Conservation (phyloP, 768 basidiomycete genomes). For the Suillus spraguei region DNA sequence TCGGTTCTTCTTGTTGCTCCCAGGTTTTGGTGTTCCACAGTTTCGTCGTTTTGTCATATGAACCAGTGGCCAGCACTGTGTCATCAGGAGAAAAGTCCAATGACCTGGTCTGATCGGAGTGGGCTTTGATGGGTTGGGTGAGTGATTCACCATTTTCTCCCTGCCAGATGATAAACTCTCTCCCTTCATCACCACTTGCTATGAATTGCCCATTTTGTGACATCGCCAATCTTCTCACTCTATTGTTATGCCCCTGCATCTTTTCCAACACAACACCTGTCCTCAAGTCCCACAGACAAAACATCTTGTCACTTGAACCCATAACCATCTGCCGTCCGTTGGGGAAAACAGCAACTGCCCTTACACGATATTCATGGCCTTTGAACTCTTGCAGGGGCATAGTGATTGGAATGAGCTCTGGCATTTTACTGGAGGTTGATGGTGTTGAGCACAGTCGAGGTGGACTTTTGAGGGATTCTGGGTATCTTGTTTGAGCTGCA, state of each 20-base stretch:
- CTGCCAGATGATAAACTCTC: background rate
- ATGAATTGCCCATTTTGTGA: background rate
- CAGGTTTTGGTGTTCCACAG: background rate
- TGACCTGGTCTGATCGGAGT: no score
- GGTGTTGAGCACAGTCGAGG: background rate
- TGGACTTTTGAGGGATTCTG: background rate
- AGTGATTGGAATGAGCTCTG: background rate
- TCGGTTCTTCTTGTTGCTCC: background rate
- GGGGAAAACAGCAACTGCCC: background rate
- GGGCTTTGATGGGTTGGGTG: background rate
- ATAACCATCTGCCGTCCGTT: background rate
- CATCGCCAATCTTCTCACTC: background rate
- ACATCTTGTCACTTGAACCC: background rate
- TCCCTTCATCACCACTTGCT: background rate
- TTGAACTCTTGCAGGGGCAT: background rate
- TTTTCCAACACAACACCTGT: background rate
- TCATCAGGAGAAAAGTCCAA: background rate
- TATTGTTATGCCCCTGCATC: background rate
- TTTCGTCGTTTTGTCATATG: rapidly evolving
- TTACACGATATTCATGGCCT: background rate
- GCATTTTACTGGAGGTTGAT: background rate
- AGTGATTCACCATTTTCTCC: background rate
- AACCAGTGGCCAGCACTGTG: background rate
- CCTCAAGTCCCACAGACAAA: background rate
- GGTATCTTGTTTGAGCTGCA: background rate